Conservation (phyloP, 768 basidiomycete genomes). For the Cystoderma amianthinum region DNA sequence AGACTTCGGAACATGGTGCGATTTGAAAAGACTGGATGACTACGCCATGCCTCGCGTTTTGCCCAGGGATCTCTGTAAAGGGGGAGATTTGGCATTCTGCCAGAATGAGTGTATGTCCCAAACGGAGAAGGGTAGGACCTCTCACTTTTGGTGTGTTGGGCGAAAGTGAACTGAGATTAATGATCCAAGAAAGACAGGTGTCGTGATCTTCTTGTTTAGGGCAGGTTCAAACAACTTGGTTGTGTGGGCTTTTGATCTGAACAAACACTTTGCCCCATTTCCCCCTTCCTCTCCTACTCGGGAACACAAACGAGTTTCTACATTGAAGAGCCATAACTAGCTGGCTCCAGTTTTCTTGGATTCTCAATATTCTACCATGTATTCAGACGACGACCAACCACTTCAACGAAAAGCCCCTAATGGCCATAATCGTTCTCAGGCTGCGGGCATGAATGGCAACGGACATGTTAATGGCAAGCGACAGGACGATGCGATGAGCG, state of each 20-base stretch:
- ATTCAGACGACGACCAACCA: constrained; percentile 55
- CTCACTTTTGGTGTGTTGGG: constrained; percentile 4
- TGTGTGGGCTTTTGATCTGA: constrained; percentile 17
- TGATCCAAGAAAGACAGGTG: constrained; percentile 6
- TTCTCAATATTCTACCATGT: constrained; percentile 43
- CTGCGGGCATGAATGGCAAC: constrained; percentile 34
- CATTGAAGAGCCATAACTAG: not conserved
- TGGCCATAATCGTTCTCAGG: constrained; percentile 29
- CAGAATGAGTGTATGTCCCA: constrained; percentile 1
- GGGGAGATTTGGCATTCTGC: constrained; percentile 54
- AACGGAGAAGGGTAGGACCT: not conserved
- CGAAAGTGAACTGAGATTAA: not conserved
- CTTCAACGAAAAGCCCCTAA: constrained; percentile 37
- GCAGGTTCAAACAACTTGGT: constrained; percentile 42
- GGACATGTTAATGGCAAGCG: constrained; percentile 30
- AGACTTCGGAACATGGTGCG: constrained; percentile 84
- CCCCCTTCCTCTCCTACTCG: constrained; percentile 4
- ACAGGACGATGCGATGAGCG: constrained; percentile 48
- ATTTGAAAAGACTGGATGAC: constrained; percentile 81
- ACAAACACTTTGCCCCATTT: constrained; percentile 12
- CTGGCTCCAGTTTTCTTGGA: no score
- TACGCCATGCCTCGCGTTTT: constrained; percentile 89
- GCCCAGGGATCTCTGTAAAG: constrained; percentile 93
- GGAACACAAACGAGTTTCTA: not conserved
- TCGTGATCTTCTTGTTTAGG: constrained; percentile 43